These are phyloP conservation scores for Albifimbria verrucaria DNA, from an alignment of 2,329 filamentous ascomycete species.

Conservation along the genomic window DNA sequence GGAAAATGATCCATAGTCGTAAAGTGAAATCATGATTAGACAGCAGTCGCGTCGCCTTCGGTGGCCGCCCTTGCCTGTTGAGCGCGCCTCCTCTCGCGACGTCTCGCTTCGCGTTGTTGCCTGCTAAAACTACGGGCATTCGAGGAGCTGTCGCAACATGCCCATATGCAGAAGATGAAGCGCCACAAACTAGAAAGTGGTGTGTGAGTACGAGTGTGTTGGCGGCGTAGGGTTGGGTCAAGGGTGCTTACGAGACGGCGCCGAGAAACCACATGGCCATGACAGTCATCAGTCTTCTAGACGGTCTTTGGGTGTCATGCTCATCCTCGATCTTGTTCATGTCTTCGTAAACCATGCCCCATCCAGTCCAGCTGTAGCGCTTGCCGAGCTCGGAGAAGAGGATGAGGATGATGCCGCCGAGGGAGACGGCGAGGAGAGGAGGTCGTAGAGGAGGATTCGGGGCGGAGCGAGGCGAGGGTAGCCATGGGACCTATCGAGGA, in stretches of 20 bases:
- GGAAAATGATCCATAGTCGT: neutral
- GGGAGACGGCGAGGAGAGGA: constrained; percentile 28
- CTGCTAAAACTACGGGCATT: constrained; percentile 9
- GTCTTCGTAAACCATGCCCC: neutral
- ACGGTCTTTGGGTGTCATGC: constrained; percentile 6
- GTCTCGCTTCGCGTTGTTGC: neutral
- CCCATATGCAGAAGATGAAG: constrained; percentile 24
- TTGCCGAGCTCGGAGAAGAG: constrained; percentile 22
- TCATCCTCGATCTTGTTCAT: neutral
- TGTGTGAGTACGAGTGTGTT: neutral
- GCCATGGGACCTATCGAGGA: constrained; percentile 20
- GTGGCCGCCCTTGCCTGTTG: too few relatives aligned
- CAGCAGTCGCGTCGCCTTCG: neutral
- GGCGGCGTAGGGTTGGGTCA: neutral
- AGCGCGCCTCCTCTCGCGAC: neutral
- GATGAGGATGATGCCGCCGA: constrained; percentile 31
- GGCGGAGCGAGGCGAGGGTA: constrained; percentile 22
- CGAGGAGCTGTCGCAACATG: constrained; percentile 22
- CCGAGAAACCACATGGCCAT: constrained; percentile 19
- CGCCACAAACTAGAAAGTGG: constrained; percentile 18
- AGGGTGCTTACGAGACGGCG: constrained; percentile 21
- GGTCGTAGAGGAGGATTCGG: constrained; percentile 27
- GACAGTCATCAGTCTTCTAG: constrained; percentile 13
- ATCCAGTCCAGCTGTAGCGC: neutral
- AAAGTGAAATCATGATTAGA: neutral